Evolutionary conservation across 2,329 filamentous ascomycete genomes (phyloP), one percentile per base, ranked within the genome.

Genomic region (Meredithiella fracta): DNA sequence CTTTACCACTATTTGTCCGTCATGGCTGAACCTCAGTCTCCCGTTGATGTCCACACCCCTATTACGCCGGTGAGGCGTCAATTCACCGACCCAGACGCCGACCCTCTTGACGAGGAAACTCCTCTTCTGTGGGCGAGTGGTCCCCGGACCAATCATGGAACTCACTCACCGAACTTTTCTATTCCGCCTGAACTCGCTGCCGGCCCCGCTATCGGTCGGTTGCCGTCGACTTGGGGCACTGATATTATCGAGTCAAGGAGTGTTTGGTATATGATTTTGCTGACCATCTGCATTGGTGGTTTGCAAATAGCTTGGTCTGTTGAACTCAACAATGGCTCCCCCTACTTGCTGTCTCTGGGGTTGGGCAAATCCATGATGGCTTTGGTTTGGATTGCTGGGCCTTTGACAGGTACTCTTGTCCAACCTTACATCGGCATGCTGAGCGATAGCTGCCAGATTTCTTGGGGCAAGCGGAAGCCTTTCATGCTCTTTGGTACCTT

Each of bases 301-400:
- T 73, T 97, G 60, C 91, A 97, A 70, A 85, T 97, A 62, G 89
- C 91, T 26, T 97, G 91, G 91, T 90, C 90, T 1, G 89, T 95
- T 44, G 91, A 97, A 68, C 75, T 95, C 44, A 94, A 89, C 55
- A 91, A 94, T 71, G 90, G 90, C 62, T 95, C 91, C 54, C 86
- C 86, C 4, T 92, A 85, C 64, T 72, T 92, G 42, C 72, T 91
- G 42, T 89, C 86, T 1, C 77, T 92, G 29, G 86, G 86, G 9
- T 75, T 92, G 68, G 88, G 82, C 74, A 90, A 91, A 70, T 84
- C 85, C 38, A 70, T 90, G 47, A 84, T 91, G 73, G 85, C 86
- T 17, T 74, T 90, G 61, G 86, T 91, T 37, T 92, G 86, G 86
- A 86, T 90, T 60, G 60, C 85, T 11, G 86, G 86, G 0, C 86